These are phyloP conservation scores for Heimioporus retisporus DNA, from an alignment of 1,284 basidiomycete genomes.

Conservation along the genomic window DNA sequence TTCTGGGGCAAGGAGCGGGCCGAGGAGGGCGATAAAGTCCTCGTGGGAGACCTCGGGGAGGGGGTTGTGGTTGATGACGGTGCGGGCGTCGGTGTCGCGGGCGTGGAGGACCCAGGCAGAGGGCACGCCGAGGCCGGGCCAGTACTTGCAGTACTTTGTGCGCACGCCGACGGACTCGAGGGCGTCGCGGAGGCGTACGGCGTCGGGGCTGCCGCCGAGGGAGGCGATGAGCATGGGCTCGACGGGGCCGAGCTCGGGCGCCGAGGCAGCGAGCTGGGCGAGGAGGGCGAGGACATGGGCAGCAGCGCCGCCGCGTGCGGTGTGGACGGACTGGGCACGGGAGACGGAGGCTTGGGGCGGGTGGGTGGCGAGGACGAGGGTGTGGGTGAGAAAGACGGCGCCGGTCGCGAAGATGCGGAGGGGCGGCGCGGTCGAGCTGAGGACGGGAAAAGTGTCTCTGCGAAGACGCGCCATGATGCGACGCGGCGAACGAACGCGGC, in stretches of 20 bases:
- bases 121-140: conserved; percentile 76
- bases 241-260: conserved; percentile 50
- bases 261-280: conserved; percentile 63
- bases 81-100: conserved; percentile 71
- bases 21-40: conserved; percentile 81
- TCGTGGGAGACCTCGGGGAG: conserved; percentile 86
- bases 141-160: conserved; percentile 79
- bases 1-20: conserved; percentile 81
- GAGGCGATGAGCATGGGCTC: conserved; percentile 80
- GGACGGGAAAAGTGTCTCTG: conserved; percentile 48
- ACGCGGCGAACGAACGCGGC: neutral
- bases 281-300: conserved; percentile 76
- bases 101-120: conserved; percentile 85
- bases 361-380: conserved; percentile 67
- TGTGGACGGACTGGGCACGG: conserved; percentile 76
- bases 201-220: conserved; percentile 77
- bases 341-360: conserved; percentile 67
- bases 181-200: conserved; percentile 67
- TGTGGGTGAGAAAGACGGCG: conserved; percentile 81
- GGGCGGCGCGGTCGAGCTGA: conserved; percentile 28
- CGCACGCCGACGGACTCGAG: conserved; percentile 74
- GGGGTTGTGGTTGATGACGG: conserved; percentile 87
- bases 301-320: conserved; percentile 76
- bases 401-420: conserved; percentile 78
- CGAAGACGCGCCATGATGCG: conserved; percentile 40